Conservation (phyloP, 169 alveolate genomes). For the Plasmodium gallinaceum region DNA sequence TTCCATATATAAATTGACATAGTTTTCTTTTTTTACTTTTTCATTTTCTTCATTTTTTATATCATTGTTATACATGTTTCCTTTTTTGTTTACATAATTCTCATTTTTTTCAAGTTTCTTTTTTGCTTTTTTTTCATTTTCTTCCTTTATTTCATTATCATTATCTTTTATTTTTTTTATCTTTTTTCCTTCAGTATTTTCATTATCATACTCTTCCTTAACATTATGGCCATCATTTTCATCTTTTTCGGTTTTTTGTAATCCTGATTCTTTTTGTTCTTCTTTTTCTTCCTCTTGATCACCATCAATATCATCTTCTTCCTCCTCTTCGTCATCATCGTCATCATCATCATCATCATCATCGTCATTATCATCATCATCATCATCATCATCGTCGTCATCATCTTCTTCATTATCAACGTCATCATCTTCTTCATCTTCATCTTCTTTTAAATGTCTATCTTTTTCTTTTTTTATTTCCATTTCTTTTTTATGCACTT, state of each 20-base stretch:
- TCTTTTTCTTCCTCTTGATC: slow-evolving; percentile 6
- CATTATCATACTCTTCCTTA: not conserved
- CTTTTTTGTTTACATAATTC: slow-evolving; percentile 26
- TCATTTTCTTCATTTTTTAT: slow-evolving; percentile 44
- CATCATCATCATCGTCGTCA: slow-evolving; percentile 10
- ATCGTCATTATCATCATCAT: not conserved
- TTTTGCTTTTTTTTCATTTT: slow-evolving; percentile 20
- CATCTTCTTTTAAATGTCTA: slow-evolving; percentile 13
- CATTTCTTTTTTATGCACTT: slow-evolving; percentile 7
- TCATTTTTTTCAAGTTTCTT: slow-evolving; percentile 38
- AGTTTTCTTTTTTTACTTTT: slow-evolving; percentile 49
- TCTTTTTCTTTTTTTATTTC: slow-evolving; percentile 36
- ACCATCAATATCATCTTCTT: not conserved
- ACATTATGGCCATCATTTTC: slow-evolving; percentile 5
- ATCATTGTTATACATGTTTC: not conserved
- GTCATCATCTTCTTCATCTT: slow-evolving; percentile 30
- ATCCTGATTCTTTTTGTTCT: not conserved
- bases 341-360: not conserved
- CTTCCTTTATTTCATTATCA: slow-evolving; percentile 13
- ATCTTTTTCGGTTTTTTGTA: not conserved
- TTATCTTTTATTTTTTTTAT: not conserved
- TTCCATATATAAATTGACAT: slow-evolving; percentile 71
- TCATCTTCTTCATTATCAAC: slow-evolving; percentile 22
- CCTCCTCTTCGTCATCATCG: slow-evolving; percentile 9
- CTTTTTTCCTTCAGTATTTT: not conserved